phyloP scores from a whole-genome alignment of 83 land plant genomes.

The Picea abies region DNA sequence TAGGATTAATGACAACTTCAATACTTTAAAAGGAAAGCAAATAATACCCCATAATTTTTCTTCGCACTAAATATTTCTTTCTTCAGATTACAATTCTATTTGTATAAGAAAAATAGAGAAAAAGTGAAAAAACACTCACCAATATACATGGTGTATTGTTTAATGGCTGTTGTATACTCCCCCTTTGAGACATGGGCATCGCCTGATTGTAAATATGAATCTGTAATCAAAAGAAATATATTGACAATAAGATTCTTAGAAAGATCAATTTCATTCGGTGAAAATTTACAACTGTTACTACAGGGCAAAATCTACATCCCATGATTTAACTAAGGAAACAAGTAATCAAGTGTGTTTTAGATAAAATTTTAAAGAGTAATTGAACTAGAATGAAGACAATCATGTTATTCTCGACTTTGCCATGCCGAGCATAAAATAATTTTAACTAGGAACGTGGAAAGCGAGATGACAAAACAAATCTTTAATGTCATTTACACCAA shows the following conservation, averaged over 20 bases:
- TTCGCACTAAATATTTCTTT: background rate
- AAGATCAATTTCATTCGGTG: too few species aligned
- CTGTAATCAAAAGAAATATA: slow-evolving; percentile 8
- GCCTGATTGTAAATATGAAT: slow-evolving; percentile 34
- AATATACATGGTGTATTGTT: slow-evolving; percentile 30
- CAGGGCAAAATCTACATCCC: too few species aligned
- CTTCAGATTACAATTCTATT: background rate
- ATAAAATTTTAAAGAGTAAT: too few species aligned
- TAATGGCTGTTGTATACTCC: slow-evolving; percentile 28
- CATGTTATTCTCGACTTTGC: too few species aligned
- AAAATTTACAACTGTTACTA: background rate
- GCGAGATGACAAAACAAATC: too few species aligned
- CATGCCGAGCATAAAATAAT: too few species aligned
- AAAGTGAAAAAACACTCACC: slow-evolving; percentile 16
- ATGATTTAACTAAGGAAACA: too few species aligned
- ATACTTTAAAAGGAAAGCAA: background rate
- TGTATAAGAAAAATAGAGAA: background rate
- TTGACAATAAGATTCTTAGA: background rate
- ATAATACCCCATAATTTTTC: background rate
- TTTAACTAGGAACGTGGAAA: too few species aligned
- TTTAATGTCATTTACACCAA: too few species aligned
- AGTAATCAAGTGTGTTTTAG: too few species aligned
- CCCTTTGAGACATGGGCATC: slow-evolving; percentile 32
- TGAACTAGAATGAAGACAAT: too few species aligned
- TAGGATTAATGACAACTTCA: too few species aligned